Evolutionary conservation across 768 basidiomycete species (phyloP), one percentile per base, ranked within the genome.

Genomic region (Lactifluus echinatus): DNA sequence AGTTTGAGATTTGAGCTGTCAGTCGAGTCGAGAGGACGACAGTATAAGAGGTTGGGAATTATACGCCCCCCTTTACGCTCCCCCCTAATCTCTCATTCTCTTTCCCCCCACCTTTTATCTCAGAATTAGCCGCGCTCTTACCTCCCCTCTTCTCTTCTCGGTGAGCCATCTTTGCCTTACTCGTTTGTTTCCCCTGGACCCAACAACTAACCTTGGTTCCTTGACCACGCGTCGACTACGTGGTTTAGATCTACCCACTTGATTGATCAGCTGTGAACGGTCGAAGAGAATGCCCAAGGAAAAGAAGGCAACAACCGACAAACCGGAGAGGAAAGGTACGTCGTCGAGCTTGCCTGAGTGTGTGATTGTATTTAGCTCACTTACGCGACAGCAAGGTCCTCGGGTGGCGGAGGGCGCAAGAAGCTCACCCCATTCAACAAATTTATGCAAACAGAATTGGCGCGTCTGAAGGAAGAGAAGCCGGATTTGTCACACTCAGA

Each of bases 401-500:
- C 79, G 34, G 74, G 76, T 31, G 73, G 72, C 36, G 71, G 72
- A 17, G 76, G 79, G 66, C 79, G 76, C 69, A 87, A 77, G 69
- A 79, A 80, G 69, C 73, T 87, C 46, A 83, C 82, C 34, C 77
- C 80, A 14, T 91, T 86, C 72, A 90, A 90, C 69, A 86, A 84
- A 69, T 91, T 85, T 69, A 75, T 89, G 85, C 81, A 87, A 76
- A 73, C 78, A 21, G 87, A 89, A 69, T 82, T 89, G 77, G 82
- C 83, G 33, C 83, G 85, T 56, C 76, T 90, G 69, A 89, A 87
- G 75, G 84, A 85, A 64, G 74, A 80, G 17, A 78, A 89, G 62
- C 88, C 88, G 31, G 79, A 84, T 53, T 79, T 88, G 65, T 65
- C 76, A 31, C 88, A 89, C 71, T 81, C 81, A 67, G 86, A 88